Percentiles rank a stretch among this genome's conserved stretches.
Evolutionary conservation across 306 rosid species (phyloP).

Genomic region (Cucurbita argyrosperma): DNA sequence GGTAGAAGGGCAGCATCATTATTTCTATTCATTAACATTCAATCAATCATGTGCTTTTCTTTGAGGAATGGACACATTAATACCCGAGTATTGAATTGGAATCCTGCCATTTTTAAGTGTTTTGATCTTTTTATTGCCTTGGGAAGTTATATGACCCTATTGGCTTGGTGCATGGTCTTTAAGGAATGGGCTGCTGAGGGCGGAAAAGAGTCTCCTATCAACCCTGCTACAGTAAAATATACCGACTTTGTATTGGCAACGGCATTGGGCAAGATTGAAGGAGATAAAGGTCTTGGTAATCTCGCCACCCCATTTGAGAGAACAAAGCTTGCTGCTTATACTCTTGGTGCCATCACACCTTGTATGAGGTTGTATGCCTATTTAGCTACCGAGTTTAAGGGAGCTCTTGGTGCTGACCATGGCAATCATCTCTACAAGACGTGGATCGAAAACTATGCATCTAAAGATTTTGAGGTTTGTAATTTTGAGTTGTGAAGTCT

Average conservation of each 20-base stretch:
- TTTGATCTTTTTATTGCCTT: not conserved
- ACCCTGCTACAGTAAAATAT: conserved; percentile 69
- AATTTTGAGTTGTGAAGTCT: conserved; percentile 16
- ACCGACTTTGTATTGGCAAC: conserved; percentile 86
- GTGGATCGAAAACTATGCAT: conserved; percentile 79
- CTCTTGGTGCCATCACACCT: conserved; percentile 91
- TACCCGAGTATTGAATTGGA: not conserved
- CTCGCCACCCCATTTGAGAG: conserved; percentile 98
- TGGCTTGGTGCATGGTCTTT: conserved; percentile 5
- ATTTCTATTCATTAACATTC: not conserved
- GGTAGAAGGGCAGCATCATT: conserved; percentile 26
- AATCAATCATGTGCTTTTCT: not conserved
- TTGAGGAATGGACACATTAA: not conserved
- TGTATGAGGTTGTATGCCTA: conserved; percentile 93
- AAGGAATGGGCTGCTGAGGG: conserved; percentile 79
- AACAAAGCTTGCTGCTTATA: conserved; percentile 92
- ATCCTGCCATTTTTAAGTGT: not conserved
- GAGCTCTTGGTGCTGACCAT: conserved; percentile 24
- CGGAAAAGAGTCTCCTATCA: conserved; percentile 38
- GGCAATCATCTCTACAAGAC: conserved; percentile 61
- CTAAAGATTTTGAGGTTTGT: conserved; percentile 75
- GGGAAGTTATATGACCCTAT: not conserved
- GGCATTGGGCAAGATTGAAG: conserved; percentile 91
- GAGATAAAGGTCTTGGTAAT: conserved; percentile 74
- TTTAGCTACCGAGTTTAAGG: conserved; percentile 60